Conservation (phyloP, 176 grass and related monocot genomes). For the Oryza australiensis region DNA sequence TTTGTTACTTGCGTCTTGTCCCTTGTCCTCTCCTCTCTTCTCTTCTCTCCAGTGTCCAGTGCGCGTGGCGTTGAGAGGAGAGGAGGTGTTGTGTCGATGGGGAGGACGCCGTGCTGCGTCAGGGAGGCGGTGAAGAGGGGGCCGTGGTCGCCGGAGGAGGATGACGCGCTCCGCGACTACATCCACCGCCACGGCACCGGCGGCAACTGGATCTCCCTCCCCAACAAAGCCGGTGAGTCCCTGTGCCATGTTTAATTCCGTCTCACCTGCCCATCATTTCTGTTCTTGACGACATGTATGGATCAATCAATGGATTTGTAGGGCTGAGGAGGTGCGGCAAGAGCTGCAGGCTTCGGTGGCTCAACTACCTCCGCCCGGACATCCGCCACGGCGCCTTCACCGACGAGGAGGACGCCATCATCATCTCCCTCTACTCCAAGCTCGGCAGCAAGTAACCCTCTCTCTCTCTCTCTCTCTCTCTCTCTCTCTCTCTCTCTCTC, state of each 20-base stretch:
- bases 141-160: constrained; percentile 88
- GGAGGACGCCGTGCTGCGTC: constrained; percentile 88
- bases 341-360: constrained; percentile 85
- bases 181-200: constrained; percentile 61
- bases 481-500: too few species aligned
- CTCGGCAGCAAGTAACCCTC: constrained; percentile 67
- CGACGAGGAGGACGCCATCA: constrained; percentile 74
- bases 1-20: neutral
- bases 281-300: too few species aligned
- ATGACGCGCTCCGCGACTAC: constrained; percentile 65
- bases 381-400: constrained; percentile 88
- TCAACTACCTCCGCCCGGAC: constrained; percentile 90
- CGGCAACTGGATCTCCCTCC: constrained; percentile 88
- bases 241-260: too few species aligned
- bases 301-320: too few species aligned
- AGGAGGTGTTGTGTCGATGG: constrained; percentile 37
- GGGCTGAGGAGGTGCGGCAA: constrained; percentile 80
- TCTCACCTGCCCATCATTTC: too few species aligned
- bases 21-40: neutral
- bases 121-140: constrained; percentile 82
- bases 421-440: constrained; percentile 67
- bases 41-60: neutral
- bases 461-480: neutral
- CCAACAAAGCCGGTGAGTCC: constrained; percentile 73
- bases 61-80: neutral